Evolutionary conservation across 1,284 basidiomycete genomes (phyloP).

Genomic region (Vanrija sp.): DNA sequence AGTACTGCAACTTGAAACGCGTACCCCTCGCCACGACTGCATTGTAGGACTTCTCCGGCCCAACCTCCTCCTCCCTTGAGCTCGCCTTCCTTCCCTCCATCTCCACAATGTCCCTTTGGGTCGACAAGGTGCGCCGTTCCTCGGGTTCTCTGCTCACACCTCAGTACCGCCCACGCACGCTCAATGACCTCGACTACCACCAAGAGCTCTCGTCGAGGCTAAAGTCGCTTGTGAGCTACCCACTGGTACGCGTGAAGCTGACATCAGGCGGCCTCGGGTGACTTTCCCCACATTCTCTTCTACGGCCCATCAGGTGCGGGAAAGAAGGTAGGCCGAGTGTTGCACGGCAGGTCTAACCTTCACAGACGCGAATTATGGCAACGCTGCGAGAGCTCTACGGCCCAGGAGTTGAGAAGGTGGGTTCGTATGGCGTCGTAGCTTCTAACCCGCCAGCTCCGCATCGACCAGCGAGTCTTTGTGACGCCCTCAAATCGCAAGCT

Average conservation of each 20-base stretch:
- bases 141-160: slow-evolving; percentile 1
- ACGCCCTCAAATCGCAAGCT: slow-evolving; percentile 93
- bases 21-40: neutral
- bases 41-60: neutral
- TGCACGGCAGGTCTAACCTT: neutral
- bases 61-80: neutral
- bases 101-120: slow-evolving; percentile 74
- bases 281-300: slow-evolving; percentile 97
- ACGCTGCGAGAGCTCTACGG: slow-evolving; percentile 88
- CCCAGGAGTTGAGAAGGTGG: slow-evolving; percentile 83
- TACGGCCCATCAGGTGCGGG: slow-evolving; percentile 97
- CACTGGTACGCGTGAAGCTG: neutral
- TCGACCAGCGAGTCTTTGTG: slow-evolving; percentile 94
- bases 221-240: slow-evolving; percentile 62
- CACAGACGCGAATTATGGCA: slow-evolving; percentile 77
- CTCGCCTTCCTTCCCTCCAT: neutral
- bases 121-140: slow-evolving; percentile 62
- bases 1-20: neutral
- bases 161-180: slow-evolving; percentile 78
- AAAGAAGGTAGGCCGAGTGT: slow-evolving; percentile 69
- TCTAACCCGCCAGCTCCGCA: slow-evolving; percentile 68
- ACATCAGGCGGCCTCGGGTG: slow-evolving; percentile 71
- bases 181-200: slow-evolving; percentile 89
- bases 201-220: slow-evolving; percentile 72
- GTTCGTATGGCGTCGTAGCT: neutral